Percentiles rank a stretch among this genome's conserved stretches.
phyloP scores from a whole-genome alignment of 2,329 filamentous ascomycete species.

The Rhynchosporium secalis region DNA sequence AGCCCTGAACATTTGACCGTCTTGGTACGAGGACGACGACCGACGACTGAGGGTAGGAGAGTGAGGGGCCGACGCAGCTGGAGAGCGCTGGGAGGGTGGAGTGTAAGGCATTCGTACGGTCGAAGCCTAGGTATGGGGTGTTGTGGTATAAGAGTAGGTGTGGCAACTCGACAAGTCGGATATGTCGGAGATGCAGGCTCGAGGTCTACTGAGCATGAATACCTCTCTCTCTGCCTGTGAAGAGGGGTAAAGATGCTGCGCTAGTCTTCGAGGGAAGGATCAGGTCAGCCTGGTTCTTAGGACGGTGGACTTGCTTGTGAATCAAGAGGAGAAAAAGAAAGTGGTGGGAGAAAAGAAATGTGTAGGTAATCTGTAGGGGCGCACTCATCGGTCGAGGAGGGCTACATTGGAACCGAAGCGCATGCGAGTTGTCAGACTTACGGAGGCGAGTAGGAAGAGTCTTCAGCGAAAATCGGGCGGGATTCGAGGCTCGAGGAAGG shows the following conservation, averaged over 20 bases:
- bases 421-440: slow-evolving; percentile 28
- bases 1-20: slow-evolving; percentile 38
- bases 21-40: slow-evolving; percentile 52
- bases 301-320: not conserved
- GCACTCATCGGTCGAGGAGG: slow-evolving; percentile 18
- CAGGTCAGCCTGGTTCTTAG: slow-evolving; percentile 30
- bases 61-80: slow-evolving; percentile 56
- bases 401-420: slow-evolving; percentile 17
- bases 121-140: slow-evolving; percentile 17
- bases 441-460: slow-evolving; percentile 22
- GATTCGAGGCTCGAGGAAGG: slow-evolving; percentile 17
- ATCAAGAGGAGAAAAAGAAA: slow-evolving; percentile 15
- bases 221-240: slow-evolving; percentile 1
- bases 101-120: slow-evolving; percentile 78
- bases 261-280: slow-evolving; percentile 22
- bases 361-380: not conserved
- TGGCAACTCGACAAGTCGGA: slow-evolving; percentile 24
- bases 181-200: slow-evolving; percentile 27
- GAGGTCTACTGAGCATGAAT: slow-evolving; percentile 31
- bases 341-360: slow-evolving; percentile 15
- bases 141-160: slow-evolving; percentile 15
- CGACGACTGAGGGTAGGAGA: slow-evolving; percentile 60
- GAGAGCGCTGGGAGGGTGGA: slow-evolving; percentile 69
- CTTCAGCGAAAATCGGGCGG: slow-evolving; percentile 15
- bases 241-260: slow-evolving; percentile 23